Evolutionary conservation across 352 stramenopile genomes (phyloP), one percentile per base, ranked within the genome.

Genomic region (Pythium aquatile): DNA sequence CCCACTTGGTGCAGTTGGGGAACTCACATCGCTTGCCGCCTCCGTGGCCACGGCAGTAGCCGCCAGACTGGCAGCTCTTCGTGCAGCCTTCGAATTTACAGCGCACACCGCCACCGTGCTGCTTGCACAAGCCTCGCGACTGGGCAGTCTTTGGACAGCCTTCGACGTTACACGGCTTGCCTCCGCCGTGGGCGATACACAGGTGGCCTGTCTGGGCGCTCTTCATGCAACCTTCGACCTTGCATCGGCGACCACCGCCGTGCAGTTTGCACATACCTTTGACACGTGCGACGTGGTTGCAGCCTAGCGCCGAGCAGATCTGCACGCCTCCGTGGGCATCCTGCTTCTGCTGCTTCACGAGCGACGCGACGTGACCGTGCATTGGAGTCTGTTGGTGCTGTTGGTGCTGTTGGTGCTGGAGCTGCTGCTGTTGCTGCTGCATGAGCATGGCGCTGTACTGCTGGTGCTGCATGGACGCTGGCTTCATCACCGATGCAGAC

Each of bases 231-330:
- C 86, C 86, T 46, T 95, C 86, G 32, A 93, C 84, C 65, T 93
- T 95, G 78, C 86, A 95, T 14, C 86, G 77, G 20, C 84, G 75
- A 0, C 86, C 86, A 17, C 86, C 86, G 17, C 86, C 86, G 55
- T 95, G 86, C 9, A 91, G 61, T 66, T 95, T 95, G 75, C 86
- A 95, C 86, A 95, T 93, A 29, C 86, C 86, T 66, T 93, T 93
- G 35, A 91, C 78, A 0, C 84, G 80, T 5, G 86, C 83, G 1
- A 81, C 73, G 66, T 94, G 83, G 70, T 85, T 91, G 72, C 86
- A 94, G 16, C 86, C 86, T 17, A 90, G 66, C 5, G 86, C 81
- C 24, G 84, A 88, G 66, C 84, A 93, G 32, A 93, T 76, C 66
- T 88, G 83, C 1, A 66, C 69, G n/a, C 69, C 73, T 9, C 78